Conservation (phyloP, 2,329 filamentous ascomycete genomes). For the Pezicula neosporulosa region DNA sequence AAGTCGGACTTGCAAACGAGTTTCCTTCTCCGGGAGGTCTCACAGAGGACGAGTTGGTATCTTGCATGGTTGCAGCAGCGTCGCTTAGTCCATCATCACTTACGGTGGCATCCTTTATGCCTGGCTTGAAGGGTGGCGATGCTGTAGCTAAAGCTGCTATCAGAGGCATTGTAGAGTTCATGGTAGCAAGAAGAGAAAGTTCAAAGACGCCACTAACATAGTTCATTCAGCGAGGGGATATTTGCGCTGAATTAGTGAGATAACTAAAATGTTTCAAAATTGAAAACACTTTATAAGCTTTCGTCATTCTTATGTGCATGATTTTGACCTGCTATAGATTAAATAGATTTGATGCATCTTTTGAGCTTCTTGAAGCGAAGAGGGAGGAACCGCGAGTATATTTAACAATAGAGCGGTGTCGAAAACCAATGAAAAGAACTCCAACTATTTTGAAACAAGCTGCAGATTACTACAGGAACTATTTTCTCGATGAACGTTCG, state of each 20-base stretch:
- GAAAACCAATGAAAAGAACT: too few relatives aligned
- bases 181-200: not conserved
- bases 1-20: slow-evolving; percentile 31
- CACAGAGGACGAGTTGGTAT: slow-evolving; percentile 20
- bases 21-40: slow-evolving; percentile 32
- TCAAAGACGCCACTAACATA: not conserved
- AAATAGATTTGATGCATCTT: not conserved
- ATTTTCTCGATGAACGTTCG: too few relatives aligned
- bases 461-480: too few relatives aligned
- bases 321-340: too few relatives aligned
- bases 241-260: not conserved
- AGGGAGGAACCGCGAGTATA: too few relatives aligned
- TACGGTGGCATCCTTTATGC: not conserved
- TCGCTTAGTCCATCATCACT: not conserved
- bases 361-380: too few relatives aligned
- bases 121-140: not conserved
- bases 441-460: too few relatives aligned
- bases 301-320: too few relatives aligned
- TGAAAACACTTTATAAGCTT: too few relatives aligned
- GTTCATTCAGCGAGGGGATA: not conserved
- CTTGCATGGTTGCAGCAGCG: slow-evolving; percentile 7
- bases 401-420: too few relatives aligned
- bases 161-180: not conserved
- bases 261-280: too few relatives aligned
- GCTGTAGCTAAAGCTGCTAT: not conserved